These are phyloP conservation scores for Penicillium sp. DNA, from an alignment of 2,329 filamentous ascomycete genomes.

Conservation along the genomic window DNA sequence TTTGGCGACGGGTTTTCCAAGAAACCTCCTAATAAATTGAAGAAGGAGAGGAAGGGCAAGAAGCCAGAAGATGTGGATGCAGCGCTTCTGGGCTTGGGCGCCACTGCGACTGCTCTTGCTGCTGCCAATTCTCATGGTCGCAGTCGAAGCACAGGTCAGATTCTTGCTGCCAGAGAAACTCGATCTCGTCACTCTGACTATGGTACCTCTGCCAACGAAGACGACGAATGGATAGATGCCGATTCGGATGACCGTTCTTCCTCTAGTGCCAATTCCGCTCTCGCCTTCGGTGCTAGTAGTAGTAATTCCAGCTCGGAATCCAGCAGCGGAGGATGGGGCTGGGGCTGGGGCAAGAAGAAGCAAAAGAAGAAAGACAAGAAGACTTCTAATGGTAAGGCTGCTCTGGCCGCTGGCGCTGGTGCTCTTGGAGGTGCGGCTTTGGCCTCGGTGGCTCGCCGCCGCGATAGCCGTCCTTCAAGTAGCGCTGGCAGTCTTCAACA, in stretches of 20 bases:
- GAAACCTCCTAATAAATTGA: conserved; percentile 34
- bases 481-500: conserved; percentile 51
- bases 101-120: conserved; percentile 48
- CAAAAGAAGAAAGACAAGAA: conserved; percentile 40
- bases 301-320: conserved; percentile 57
- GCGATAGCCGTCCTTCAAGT: conserved; percentile 33
- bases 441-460: conserved; percentile 37
- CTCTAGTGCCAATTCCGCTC: conserved; percentile 54
- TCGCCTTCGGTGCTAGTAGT: conserved; percentile 61
- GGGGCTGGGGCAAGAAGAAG: conserved; percentile 57
- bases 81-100: conserved; percentile 49
- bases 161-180: conserved; percentile 31
- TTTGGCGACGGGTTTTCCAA: conserved; percentile 59
- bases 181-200: conserved; percentile 28
- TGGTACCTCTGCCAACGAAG: conserved; percentile 36
- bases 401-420: conserved; percentile 43
- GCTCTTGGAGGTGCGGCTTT: conserved; percentile 44
- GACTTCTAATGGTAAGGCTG: conserved; percentile 27
- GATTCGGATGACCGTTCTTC: conserved; percentile 55
- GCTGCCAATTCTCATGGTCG: conserved; percentile 35
- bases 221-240: conserved; percentile 59
- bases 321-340: conserved; percentile 57
- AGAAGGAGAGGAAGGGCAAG: conserved; percentile 27
- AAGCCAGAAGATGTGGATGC: conserved; percentile 42
- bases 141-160: conserved; percentile 35